Base-by-base conservation (phyloP, 108 stramenopile genomes). In the Nitzschia sp. region DNA sequence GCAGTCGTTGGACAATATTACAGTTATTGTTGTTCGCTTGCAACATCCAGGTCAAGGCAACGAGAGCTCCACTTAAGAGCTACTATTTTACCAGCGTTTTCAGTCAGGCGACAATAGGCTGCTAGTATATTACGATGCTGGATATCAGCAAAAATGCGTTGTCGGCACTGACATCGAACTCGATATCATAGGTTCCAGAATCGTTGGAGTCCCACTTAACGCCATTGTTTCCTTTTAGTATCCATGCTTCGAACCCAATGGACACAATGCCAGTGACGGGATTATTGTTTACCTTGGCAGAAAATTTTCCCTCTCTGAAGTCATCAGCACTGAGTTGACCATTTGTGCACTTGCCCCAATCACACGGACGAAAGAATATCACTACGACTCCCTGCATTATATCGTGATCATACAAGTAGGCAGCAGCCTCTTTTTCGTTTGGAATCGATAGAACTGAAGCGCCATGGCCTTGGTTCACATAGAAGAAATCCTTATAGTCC, bases 1-100 rank as follows among this genome's bases (percentile, higher is more conserved):
- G 51, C 89, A 89, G 17, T 90, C 89, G 6, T 89, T 86, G 19
- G 92, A 93, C 66, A 93, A 93, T 57, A 77, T 90, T 37, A 93
- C 92, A 21, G 89, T 93, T 1, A 82, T 93, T 60, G 75, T 93
- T 39, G 72, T 93, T 42, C 66, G 79, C 21, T 80, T 89, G 53
- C 80, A 73, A 34, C 29, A 34, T 5, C 29, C 29, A 1, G 29
- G 29, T 5, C 3, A 34, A 1, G 29, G 5, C 29, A 34, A 34
- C 5, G 1, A 34, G 5, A 34, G 29, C 5, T 34, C 29, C 29
- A 3, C 29, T 1, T 34, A 5, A 34, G 29, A 34, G 29, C 29
- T 34, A 34, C 29, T 3, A 34, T 34, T 1, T 3, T 34, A n/a
- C 5, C 29, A 34, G 29, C 5, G 29, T 3, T 34, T 34, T 34